Conservation (phyloP, 495 filamentous ascomycete species). For the Lindgomyces ingoldianus region DNA sequence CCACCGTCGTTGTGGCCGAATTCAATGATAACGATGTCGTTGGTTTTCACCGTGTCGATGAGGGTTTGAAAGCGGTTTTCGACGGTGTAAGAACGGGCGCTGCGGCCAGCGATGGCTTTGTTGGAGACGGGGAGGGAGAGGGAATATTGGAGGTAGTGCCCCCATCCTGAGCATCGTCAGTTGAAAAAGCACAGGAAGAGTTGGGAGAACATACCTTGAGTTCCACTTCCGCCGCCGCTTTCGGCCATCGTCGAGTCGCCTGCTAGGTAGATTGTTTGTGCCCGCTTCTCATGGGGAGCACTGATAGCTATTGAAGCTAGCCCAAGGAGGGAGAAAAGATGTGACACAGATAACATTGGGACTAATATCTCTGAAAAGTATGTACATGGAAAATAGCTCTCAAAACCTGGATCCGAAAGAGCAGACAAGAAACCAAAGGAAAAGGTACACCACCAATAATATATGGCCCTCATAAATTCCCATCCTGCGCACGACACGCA, state of each 20-base stretch:
- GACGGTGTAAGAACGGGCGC: constrained; percentile 61
- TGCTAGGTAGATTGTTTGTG: constrained; percentile 38
- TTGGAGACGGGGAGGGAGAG: constrained; percentile 55
- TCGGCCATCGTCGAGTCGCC: constrained; percentile 42
- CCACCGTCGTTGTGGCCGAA: constrained; percentile 70
- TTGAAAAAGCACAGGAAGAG: not conserved
- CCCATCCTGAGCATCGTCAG: constrained; percentile 54
- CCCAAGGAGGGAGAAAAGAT: constrained; percentile 9
- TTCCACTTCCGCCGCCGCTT: constrained; percentile 11
- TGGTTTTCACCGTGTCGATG: constrained; percentile 49
- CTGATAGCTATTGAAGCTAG: constrained; percentile 5
- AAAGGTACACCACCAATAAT: too few relatives aligned
- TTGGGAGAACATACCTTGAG: constrained; percentile 28
- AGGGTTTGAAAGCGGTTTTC: constrained; percentile 62
- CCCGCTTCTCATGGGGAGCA: constrained; percentile 22
- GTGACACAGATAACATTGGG: constrained; percentile 10
- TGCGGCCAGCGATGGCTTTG: constrained; percentile 60
- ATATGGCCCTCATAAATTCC: too few relatives aligned
- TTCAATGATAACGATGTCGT: constrained; percentile 63
- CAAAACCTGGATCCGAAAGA: not conserved
- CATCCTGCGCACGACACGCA: too few relatives aligned
- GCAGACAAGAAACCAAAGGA: not conserved
- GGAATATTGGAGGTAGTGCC: constrained; percentile 55
- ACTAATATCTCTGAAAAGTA: not conserved
- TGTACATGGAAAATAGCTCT: not conserved